Base-by-base conservation (phyloP, 257 asterid species). In the Salvia rosmarinus region DNA sequence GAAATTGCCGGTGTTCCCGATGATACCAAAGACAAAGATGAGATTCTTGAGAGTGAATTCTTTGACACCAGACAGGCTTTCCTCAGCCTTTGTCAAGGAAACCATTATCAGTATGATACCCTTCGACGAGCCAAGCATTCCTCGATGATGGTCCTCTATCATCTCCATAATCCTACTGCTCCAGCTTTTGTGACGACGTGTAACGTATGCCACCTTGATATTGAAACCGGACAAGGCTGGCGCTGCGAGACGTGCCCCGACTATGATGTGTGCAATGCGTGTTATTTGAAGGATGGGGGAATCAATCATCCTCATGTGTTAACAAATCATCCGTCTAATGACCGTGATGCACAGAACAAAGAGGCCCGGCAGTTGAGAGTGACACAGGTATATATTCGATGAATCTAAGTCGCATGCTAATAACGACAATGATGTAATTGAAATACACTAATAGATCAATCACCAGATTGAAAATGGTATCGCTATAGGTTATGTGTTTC, bases 91-190 rank as follows among this genome's bases (percentile, higher is more conserved):
- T 95, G 99, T 82, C 98, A 91, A 84, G 98, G 98, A 83, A 95
- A 95, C 78, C 98, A 89, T 77, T 95, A 91, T 82, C 98, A 91
- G 82, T 95, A 91, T 50, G 99, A 95, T 81, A 95, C 99, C 57
- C 95, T 91, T 42, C 95, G 98, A 5, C 94, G 99, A 49, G 99
- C 99, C 51, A 95, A 95, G 82, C 98, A 95, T 85, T 95, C 99
- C 28, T 95, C 99, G 20, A 91, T 94, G 96, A 94, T 94, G 99
- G 96, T 94, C 79, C 97, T 94, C 75, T 94, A 91, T 82, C 99
- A 94, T 83, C 96, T 94, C 77, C 99, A 94, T 79, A 94, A 94
- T 79, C 99, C 99, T 44, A 91, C 96, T 32, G 99, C 96, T 47
- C 98, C 99, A 25, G 96, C 99, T 73, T 91, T 88, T 67, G 99